Evolutionary conservation across 257 asterid genomes (phyloP), one percentile per base, ranked within the genome.

Genomic region (Gentiana straminea): DNA sequence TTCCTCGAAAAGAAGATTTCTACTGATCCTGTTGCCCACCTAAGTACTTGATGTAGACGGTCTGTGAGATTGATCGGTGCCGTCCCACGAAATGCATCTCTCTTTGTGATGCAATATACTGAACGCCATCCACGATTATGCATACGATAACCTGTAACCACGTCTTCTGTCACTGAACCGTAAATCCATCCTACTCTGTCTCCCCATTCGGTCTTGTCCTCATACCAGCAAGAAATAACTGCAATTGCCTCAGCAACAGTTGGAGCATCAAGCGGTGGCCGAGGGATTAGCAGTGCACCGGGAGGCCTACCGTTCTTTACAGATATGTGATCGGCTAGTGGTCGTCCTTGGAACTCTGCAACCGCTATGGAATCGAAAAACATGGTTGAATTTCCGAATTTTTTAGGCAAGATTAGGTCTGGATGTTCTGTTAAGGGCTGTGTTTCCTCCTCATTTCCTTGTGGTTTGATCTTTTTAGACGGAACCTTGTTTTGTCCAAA

Each of bases 111-210:
- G 80, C 98, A 91, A 70, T 91, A 91, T 8, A 91, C 68, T 0
- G 97, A 91, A 7, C 96, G 75, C 98, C 98, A 91, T 3, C 98
- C 98, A 24, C 98, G 96, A 69, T 91, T 91, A 84, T 91, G 98
- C 98, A 91, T 91, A 4, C 98, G 88, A 65, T 91, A 91, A 15
- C 98, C 98, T 3, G 98, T 91, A 48, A 91, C 98, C 65, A 91
- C 98, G 33, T 91, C 96, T 58, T 91, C 98, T 4, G 96, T 91
- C 33, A 91, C 96, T 1, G 98, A 91, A 52, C 98, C 98, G 33
- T 91, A 91, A 49, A 91, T 91, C 98, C 98, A 91, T 0, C 98
- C 98, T 13, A 87, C 54, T 66, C 98, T 73, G 33, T 91, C 98
- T 64, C 98, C 98, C 98, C 98, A 91, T 58, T 91, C 98, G 1